Conservation (phyloP, 2,329 filamentous ascomycete genomes). For the Chaetomium sp. region DNA sequence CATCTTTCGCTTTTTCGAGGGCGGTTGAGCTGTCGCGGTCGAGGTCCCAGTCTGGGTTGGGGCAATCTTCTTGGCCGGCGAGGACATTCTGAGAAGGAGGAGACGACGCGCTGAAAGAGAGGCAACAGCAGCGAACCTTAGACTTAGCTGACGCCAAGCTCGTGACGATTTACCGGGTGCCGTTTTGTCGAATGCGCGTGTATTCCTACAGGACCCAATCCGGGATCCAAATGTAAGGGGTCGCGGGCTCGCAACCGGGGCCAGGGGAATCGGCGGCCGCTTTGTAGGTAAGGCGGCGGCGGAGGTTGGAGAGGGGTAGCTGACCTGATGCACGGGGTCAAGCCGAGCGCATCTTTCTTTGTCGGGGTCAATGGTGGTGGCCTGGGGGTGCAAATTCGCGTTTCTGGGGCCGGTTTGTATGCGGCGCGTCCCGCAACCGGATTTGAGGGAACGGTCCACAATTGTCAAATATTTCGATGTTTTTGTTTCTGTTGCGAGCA, state of each 20-base stretch:
- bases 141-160: background rate
- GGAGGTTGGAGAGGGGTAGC: constrained; percentile 7
- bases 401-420: background rate
- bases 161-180: background rate
- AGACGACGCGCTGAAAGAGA: background rate
- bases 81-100: background rate
- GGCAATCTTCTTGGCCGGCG: background rate
- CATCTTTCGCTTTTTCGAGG: constrained; percentile 19
- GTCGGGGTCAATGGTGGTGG: background rate
- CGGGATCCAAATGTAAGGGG: no score
- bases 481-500: no score
- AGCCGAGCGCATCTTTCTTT: constrained; percentile 7
- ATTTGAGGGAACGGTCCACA: no score
- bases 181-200: background rate
- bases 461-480: no score
- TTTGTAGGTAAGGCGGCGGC: constrained; percentile 1
- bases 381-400: background rate
- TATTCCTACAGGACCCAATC: no score
- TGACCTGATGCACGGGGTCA: constrained; percentile 3
- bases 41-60: background rate
- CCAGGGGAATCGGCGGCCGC: background rate
- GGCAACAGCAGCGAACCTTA: background rate
- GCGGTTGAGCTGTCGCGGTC: background rate
- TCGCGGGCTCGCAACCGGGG: no score
- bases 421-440: no score